Conservation (phyloP, 257 asterid genomes). For the Echites panduratus region DNA sequence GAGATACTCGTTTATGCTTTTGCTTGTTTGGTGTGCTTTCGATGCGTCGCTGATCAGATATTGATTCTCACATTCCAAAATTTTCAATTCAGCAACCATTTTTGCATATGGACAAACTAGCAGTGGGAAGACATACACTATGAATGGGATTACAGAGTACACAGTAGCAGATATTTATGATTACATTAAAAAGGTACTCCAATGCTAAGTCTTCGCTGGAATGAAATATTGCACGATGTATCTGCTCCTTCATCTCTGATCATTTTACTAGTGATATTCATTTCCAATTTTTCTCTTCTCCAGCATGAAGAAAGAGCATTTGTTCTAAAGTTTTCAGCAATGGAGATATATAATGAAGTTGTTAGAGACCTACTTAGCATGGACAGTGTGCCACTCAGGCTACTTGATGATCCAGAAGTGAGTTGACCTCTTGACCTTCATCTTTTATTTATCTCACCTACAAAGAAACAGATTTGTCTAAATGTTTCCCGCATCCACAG, state of each 20-base stretch:
- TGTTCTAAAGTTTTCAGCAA: conserved; percentile 85
- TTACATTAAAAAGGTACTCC: conserved; percentile 35
- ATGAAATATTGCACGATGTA: neutral
- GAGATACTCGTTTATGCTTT: conserved; percentile 17
- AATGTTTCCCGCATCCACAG: conserved; percentile 36
- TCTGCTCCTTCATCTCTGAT: conserved; percentile 7
- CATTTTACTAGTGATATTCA: neutral
- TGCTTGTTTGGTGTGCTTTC: conserved; percentile 9
- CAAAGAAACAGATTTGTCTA: conserved; percentile 12
- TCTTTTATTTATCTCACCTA: conserved; percentile 14
- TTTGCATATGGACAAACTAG: conserved; percentile 99
- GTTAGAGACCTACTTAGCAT: conserved; percentile 90
- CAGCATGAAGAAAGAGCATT: conserved; percentile 97
- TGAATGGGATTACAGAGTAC: conserved; percentile 95
- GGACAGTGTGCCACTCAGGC: conserved; percentile 70
- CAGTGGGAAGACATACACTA: conserved; percentile 99
- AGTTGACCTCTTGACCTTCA: conserved; percentile 37
- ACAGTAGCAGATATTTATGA: conserved; percentile 67
- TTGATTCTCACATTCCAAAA: conserved; percentile 1
- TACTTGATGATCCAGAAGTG: conserved; percentile 98
- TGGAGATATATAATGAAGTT: conserved; percentile 96
- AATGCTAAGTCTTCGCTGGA: conserved; percentile 3
- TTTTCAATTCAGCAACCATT: conserved; percentile 67
- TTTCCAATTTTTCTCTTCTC: conserved; percentile 5
- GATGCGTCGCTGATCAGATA: conserved; percentile 1